These are phyloP conservation scores for Brassica napus DNA, from an alignment of 345 rosid genomes.

Conservation along the genomic window DNA sequence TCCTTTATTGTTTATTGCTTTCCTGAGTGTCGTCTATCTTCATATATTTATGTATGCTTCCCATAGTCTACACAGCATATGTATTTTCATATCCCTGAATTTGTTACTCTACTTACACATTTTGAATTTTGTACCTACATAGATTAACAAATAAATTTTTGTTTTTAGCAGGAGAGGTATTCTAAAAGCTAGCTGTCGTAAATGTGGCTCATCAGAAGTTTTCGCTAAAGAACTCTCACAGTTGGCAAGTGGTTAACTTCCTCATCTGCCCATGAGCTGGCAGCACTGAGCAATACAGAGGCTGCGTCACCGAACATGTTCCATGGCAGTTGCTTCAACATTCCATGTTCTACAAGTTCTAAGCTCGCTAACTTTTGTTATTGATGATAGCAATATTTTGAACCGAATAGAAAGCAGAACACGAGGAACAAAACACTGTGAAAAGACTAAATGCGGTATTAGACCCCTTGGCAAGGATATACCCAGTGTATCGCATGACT, in stretches of 20 bases:
- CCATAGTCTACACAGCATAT: neutral
- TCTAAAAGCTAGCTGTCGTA: constrained; percentile 77
- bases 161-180: constrained; percentile 75
- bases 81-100: constrained; percentile 1
- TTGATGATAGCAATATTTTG: constrained; percentile 43
- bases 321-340: constrained; percentile 90
- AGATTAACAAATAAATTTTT: constrained; percentile 91
- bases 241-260: constrained; percentile 70
- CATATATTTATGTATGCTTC: neutral
- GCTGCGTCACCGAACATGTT: constrained; percentile 81
- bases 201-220: constrained; percentile 62
- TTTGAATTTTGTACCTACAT: constrained; percentile 26
- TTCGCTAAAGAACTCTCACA: constrained; percentile 72
- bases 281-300: constrained; percentile 66
- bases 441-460: constrained; percentile 70
- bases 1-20: neutral
- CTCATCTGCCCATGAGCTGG: constrained; percentile 78
- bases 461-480: constrained; percentile 89
- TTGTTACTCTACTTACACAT: constrained; percentile 28
- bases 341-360: constrained; percentile 84
- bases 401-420: constrained; percentile 48
- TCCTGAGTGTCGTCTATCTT: neutral
- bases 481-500: constrained; percentile 72
- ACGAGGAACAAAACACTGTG: constrained; percentile 69
- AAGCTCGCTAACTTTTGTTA: constrained; percentile 58